Percentiles rank a stretch among this genome's conserved stretches.
These are phyloP conservation scores for Apiospora hydei DNA, from an alignment of 2,329 filamentous ascomycete species.

Conservation along the genomic window DNA sequence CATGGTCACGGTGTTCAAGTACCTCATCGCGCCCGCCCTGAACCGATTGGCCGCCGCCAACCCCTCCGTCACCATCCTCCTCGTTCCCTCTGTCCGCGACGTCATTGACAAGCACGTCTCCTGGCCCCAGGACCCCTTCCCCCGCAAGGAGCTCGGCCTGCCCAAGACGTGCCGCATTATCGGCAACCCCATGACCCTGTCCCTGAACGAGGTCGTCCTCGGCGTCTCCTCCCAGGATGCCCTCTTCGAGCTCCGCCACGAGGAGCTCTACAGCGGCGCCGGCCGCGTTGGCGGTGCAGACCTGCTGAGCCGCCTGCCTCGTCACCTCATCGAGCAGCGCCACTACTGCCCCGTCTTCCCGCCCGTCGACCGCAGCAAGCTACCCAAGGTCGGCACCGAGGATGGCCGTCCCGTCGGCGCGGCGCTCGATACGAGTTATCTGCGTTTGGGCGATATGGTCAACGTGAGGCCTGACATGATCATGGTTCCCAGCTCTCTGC, in stretches of 20 bases:
- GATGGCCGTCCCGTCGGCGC: slow-evolving; percentile 73
- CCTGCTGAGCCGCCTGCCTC: slow-evolving; percentile 73
- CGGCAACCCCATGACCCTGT: slow-evolving; percentile 89
- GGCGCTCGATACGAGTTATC: slow-evolving; percentile 81
- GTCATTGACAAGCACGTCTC: slow-evolving; percentile 73
- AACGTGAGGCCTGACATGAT: slow-evolving; percentile 85
- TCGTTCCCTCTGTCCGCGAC: slow-evolving; percentile 79
- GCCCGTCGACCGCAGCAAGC: slow-evolving; percentile 70
- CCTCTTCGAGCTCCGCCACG: slow-evolving; percentile 79
- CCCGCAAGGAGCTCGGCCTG: slow-evolving; percentile 76
- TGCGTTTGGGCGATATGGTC: slow-evolving; percentile 91
- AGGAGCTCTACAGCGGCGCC: slow-evolving; percentile 71
- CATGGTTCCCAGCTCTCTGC: slow-evolving; percentile 81
- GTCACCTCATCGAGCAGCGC: slow-evolving; percentile 85
- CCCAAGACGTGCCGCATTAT: slow-evolving; percentile 79
- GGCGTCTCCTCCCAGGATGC: slow-evolving; percentile 86
- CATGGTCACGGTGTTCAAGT: slow-evolving; percentile 82
- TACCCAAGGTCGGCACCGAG: slow-evolving; percentile 69
- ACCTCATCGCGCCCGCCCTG: slow-evolving; percentile 78
- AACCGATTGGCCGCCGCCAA: slow-evolving; percentile 73
- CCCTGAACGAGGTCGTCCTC: slow-evolving; percentile 84
- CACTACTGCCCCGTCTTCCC: slow-evolving; percentile 93
- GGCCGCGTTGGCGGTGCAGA: slow-evolving; percentile 61
- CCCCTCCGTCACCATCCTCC: slow-evolving; percentile 79
- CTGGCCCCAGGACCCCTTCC: slow-evolving; percentile 67